Conservation (phyloP, 1,284 basidiomycete genomes). For the Sphaerobolus stellatus region DNA sequence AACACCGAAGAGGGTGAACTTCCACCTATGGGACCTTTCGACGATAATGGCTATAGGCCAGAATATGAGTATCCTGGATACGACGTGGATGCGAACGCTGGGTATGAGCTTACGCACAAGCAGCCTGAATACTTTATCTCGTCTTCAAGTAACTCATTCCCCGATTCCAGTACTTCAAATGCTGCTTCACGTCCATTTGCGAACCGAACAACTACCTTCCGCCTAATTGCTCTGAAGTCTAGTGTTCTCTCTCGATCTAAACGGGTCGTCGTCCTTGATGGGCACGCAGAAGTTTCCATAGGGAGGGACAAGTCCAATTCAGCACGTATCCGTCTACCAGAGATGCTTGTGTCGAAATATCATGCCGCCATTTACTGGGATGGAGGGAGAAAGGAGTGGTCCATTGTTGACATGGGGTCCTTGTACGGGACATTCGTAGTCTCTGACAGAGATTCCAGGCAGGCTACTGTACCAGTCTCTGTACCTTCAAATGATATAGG, state of each 20-base stretch:
- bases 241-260: slow-evolving; percentile 51
- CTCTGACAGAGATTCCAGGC: slow-evolving; percentile 23
- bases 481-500: too few species aligned
- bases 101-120: too few species aligned
- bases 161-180: too few species aligned
- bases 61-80: slow-evolving; percentile 59
- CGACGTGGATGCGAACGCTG: too few species aligned
- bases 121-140: too few species aligned
- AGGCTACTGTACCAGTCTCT: too few species aligned
- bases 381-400: slow-evolving; percentile 54
- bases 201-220: slow-evolving; percentile 21
- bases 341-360: slow-evolving; percentile 77
- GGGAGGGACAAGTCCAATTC: slow-evolving; percentile 62
- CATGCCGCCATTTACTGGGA: slow-evolving; percentile 78
- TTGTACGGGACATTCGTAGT: slow-evolving; percentile 73
- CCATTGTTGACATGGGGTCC: slow-evolving; percentile 77
- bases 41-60: slow-evolving; percentile 49
- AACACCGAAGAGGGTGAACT: slow-evolving; percentile 7
- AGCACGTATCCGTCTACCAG: slow-evolving; percentile 70
- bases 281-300: slow-evolving; percentile 62
- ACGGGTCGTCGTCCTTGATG: slow-evolving; percentile 59
- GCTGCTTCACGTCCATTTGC: slow-evolving; percentile 8
- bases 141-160: too few species aligned
- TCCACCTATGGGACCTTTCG: slow-evolving; percentile 7
- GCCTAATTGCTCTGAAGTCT: slow-evolving; percentile 55